Evolutionary conservation across 2,329 filamentous ascomycete genomes (phyloP), one percentile per base, ranked within the genome.

Genomic region (Arthrocladium fulminans): DNA sequence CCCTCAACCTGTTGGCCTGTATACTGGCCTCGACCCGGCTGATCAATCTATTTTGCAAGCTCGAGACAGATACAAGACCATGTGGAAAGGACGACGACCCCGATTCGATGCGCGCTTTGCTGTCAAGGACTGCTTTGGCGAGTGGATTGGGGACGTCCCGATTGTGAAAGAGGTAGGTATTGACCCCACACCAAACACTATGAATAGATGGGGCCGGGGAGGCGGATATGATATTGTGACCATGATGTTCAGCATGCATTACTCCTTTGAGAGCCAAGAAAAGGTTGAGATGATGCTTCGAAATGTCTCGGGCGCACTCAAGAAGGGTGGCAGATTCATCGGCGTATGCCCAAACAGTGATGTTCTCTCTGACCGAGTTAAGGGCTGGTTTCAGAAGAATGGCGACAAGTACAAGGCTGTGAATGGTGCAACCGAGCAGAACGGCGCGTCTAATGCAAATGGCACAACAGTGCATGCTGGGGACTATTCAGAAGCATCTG

Each of bases 231-330:
- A 98, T 63, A 86, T 97, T 35, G 90, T 98, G 54, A 88, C 84
- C 62, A 95, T 95, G 80, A 98, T 98, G 92, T 98, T 98, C 67
- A 94, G 88, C 61, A 92, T 98, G 81, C 92, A 98, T 69, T 98
- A 98, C 65, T 89, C 92, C 4, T 98, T 97, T 59, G 92, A 97
- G 71, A 87, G 75, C 45, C 90, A 98, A 65, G 79, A 80, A 41
- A 94, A 95, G 66, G 88, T 90, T 2, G 80, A 88, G 38, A 86
- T 80, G 54, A 97, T 98, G 92, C 75, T 98, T 48, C 79, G 82
- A 60, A 98, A 98, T 61, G 90, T 98, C 2, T 84, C 92, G 0
- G 86, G 88, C 1, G 79, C 86, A 2, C 68, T 98, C 60, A 95
- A 90, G 66, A 96, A 97, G 64, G 92, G 92, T 20, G 92, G 92